Percentiles rank a stretch among this genome's conserved stretches.
phyloP scores from a whole-genome alignment of 176 grass and related monocot genomes.

The Ampelocalamus luodianensis region DNA sequence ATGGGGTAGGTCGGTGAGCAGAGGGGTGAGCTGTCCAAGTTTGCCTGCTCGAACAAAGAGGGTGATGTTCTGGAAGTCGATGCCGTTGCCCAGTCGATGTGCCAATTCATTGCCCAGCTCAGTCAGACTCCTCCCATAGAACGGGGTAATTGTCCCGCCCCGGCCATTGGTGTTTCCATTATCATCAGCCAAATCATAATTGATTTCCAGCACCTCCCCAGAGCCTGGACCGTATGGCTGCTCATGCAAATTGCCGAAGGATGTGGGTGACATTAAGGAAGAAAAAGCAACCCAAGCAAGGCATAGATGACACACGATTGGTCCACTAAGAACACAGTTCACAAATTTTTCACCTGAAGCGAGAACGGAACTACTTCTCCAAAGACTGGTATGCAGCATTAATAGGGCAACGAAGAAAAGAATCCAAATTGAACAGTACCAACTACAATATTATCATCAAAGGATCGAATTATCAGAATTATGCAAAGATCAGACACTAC shows the following conservation, averaged over 20 bases:
- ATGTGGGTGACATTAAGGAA: neutral
- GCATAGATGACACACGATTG: neutral
- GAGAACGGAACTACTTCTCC: neutral
- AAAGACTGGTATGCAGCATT: neutral
- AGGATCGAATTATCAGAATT: slow-evolving; percentile 1
- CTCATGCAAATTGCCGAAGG: slow-evolving; percentile 24
- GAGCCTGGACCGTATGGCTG: slow-evolving; percentile 36
- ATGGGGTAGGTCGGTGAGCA: slow-evolving; percentile 48
- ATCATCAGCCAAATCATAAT: slow-evolving; percentile 17
- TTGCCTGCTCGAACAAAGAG: slow-evolving; percentile 41
- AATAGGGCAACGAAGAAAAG: neutral
- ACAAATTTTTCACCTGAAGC: neutral
- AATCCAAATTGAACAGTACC: neutral
- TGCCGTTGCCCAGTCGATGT: neutral
- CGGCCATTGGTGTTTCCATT: slow-evolving; percentile 18
- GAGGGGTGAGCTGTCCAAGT: slow-evolving; percentile 26
- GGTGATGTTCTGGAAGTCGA: slow-evolving; percentile 37
- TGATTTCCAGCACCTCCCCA: slow-evolving; percentile 20
- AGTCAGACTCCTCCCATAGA: slow-evolving; percentile 44
- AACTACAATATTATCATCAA: neutral
- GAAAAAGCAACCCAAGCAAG: neutral
- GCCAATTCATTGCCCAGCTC: slow-evolving; percentile 40
- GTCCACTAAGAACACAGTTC: neutral
- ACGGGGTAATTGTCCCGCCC: neutral
- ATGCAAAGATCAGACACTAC: neutral